Conservation (phyloP, 352 stramenopile genomes). For the Phytopythium litorale region DNA sequence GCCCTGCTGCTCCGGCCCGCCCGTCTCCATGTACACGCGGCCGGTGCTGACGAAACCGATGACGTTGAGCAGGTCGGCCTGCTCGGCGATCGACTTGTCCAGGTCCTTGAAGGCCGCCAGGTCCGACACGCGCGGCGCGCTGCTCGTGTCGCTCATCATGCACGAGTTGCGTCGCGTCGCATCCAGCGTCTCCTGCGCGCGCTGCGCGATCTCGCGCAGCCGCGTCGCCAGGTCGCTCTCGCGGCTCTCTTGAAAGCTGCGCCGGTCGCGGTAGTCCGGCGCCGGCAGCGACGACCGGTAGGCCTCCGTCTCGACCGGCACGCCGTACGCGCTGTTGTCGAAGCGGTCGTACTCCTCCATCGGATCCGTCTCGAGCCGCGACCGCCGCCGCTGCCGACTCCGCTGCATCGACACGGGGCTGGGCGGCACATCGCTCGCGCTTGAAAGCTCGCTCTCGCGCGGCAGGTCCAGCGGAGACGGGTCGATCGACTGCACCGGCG, state of each 20-base stretch:
- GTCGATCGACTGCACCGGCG: slow-evolving; percentile 1
- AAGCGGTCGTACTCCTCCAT: slow-evolving; percentile 67
- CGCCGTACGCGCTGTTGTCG: slow-evolving; percentile 34
- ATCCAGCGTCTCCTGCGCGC: slow-evolving; percentile 59
- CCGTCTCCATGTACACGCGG: slow-evolving; percentile 73
- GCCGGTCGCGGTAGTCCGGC: slow-evolving; percentile 11
- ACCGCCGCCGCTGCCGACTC: slow-evolving; percentile 30
- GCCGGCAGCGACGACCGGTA: slow-evolving; percentile 14
- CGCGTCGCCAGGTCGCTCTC: slow-evolving; percentile 49
- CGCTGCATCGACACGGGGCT: slow-evolving; percentile 54
- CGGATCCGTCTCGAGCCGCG: slow-evolving; percentile 56
- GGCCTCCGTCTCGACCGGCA: slow-evolving; percentile 33
- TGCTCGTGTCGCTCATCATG: slow-evolving; percentile 78
- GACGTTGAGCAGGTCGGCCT: slow-evolving; percentile 69
- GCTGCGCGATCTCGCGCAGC: slow-evolving; percentile 60
- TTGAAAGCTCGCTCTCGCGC: slow-evolving; percentile 33
- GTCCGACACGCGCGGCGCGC: slow-evolving; percentile 57
- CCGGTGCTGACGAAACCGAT: slow-evolving; percentile 74
- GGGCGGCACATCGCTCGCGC: slow-evolving; percentile 40
- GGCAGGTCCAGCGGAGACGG: slow-evolving; percentile 24
- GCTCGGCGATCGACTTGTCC: slow-evolving; percentile 70
- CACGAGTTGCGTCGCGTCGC: slow-evolving; percentile 65
- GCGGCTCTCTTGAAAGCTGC: slow-evolving; percentile 33
- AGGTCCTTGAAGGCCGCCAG: slow-evolving; percentile 59
- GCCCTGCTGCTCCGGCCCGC: slow-evolving; percentile 14